Percentiles rank a stretch among this genome's conserved stretches.
Conservation (phyloP, 2,329 filamentous ascomycete species). For the Exophiala bonariae region DNA sequence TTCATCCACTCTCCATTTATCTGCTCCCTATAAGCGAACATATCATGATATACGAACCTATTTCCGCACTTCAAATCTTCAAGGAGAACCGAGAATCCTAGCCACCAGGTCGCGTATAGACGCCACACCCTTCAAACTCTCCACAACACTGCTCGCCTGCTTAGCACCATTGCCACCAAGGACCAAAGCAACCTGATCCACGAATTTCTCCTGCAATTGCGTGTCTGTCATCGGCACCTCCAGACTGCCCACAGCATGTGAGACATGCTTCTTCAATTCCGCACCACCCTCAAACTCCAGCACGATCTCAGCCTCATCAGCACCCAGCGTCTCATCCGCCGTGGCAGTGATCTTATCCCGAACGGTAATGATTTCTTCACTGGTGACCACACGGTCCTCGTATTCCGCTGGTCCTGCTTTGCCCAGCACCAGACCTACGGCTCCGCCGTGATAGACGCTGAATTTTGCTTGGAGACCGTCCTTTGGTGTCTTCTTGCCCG, state of each 20-base stretch:
- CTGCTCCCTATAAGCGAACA: no score
- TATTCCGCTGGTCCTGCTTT: constrained; percentile 55
- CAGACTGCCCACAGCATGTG: constrained; percentile 53
- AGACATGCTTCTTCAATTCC: constrained; percentile 45
- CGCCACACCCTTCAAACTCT: no score
- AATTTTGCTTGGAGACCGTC: constrained; percentile 57
- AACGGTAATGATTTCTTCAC: constrained; percentile 41
- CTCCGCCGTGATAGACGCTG: constrained; percentile 56
- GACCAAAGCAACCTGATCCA: constrained; percentile 46
- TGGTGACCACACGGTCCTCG: constrained; percentile 48
- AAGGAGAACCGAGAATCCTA: no score
- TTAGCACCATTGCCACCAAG: constrained; percentile 40
- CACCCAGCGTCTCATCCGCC: constrained; percentile 39
- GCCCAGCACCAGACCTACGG: constrained; percentile 51
- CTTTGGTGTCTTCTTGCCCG: constrained; percentile 50
- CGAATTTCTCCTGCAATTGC: constrained; percentile 51
- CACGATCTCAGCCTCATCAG: constrained; percentile 45
- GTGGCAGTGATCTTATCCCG: constrained; percentile 48
- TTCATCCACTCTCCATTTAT: no score
- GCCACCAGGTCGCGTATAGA: no score
- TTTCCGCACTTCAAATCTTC: no score
- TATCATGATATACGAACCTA: no score
- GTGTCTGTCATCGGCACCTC: constrained; percentile 49
- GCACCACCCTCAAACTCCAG: constrained; percentile 40
- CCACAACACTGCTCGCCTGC: constrained; percentile 31